Evolutionary conservation across 257 asterid species (phyloP).

Genomic region (Ocimum tenuiflorum): DNA sequence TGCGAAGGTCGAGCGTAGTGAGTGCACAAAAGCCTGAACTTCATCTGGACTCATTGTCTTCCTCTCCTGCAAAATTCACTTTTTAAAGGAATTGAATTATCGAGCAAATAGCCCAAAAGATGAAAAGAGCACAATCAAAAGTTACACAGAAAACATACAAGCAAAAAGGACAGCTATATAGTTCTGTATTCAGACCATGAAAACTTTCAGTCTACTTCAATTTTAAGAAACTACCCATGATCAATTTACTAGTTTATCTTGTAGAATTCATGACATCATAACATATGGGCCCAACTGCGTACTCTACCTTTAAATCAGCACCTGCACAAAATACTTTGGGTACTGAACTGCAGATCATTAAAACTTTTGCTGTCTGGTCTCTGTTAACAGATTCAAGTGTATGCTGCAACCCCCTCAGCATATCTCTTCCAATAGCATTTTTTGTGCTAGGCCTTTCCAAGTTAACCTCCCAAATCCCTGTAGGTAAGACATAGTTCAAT

Average conservation of each 20-base stretch:
- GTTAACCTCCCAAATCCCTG: conserved; percentile 79
- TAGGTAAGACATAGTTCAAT: conserved; percentile 11
- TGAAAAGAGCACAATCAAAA: neutral
- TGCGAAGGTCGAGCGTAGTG: conserved; percentile 70
- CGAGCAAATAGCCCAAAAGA: conserved; percentile 3
- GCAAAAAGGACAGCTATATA: neutral
- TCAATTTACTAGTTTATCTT: neutral
- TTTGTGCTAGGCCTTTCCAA: conserved; percentile 71
- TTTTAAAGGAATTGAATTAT: neutral
- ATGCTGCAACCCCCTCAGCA: conserved; percentile 60
- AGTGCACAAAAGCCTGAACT: conserved; percentile 52
- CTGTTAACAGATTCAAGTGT: conserved; percentile 51
- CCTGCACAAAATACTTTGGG: conserved; percentile 88
- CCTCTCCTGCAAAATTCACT: conserved; percentile 55
- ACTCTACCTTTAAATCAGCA: conserved; percentile 85
- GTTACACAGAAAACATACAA: neutral
- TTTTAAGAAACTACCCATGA: neutral
- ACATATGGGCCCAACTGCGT: neutral
- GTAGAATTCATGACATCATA: neutral
- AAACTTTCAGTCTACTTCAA: neutral
- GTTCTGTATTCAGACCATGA: neutral
- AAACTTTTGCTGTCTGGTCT: conserved; percentile 50
- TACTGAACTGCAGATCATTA: conserved; percentile 78
- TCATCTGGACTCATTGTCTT: conserved; percentile 63
- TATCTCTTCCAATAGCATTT: conserved; percentile 82